These are phyloP conservation scores for Mycena rebaudengoi DNA, from an alignment of 768 basidiomycete genomes.

Conservation along the genomic window DNA sequence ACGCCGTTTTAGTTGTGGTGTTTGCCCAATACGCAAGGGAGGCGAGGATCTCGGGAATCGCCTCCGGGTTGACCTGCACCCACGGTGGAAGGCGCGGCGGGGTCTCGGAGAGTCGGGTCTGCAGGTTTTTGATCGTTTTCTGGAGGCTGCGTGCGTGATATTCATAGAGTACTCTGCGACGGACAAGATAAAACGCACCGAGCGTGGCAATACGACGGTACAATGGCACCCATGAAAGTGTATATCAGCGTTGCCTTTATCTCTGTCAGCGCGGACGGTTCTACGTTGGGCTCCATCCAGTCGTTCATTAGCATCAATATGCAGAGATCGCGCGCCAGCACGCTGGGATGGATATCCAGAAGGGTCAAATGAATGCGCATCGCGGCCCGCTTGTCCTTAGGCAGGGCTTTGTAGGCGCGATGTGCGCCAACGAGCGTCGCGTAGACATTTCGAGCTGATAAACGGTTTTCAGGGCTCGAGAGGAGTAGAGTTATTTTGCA, in stretches of 20 bases:
- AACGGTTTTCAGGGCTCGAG: not conserved
- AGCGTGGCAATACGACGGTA: slow-evolving; percentile 30
- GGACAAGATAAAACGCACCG: slow-evolving; percentile 20
- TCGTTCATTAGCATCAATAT: slow-evolving; percentile 32
- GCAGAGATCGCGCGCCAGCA: slow-evolving; percentile 33
- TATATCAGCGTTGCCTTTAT: slow-evolving; percentile 36
- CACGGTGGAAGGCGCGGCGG: slow-evolving; percentile 30
- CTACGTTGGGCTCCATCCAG: slow-evolving; percentile 18
- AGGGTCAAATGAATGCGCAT: slow-evolving; percentile 33
- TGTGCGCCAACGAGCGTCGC: slow-evolving; percentile 36
- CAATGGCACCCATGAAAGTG: slow-evolving; percentile 29
- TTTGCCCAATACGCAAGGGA: slow-evolving; percentile 30
- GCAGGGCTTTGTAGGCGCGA: slow-evolving; percentile 24
- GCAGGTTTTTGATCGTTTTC: slow-evolving; percentile 19
- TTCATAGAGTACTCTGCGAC: no score
- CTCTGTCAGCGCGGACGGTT: slow-evolving; percentile 19
- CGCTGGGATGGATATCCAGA: slow-evolving; percentile 35
- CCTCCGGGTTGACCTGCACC: slow-evolving; percentile 27
- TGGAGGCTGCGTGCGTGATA: slow-evolving; percentile 10
- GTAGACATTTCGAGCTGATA: slow-evolving; percentile 34
- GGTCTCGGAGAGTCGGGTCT: slow-evolving; percentile 2
- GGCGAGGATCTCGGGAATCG: slow-evolving; percentile 23
- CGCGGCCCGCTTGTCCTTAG: slow-evolving; percentile 20
- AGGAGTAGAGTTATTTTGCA: not conserved
- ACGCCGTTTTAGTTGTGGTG: slow-evolving; percentile 18